Conservation (phyloP, 176 grass and related monocot genomes). For the Secale cereale region DNA sequence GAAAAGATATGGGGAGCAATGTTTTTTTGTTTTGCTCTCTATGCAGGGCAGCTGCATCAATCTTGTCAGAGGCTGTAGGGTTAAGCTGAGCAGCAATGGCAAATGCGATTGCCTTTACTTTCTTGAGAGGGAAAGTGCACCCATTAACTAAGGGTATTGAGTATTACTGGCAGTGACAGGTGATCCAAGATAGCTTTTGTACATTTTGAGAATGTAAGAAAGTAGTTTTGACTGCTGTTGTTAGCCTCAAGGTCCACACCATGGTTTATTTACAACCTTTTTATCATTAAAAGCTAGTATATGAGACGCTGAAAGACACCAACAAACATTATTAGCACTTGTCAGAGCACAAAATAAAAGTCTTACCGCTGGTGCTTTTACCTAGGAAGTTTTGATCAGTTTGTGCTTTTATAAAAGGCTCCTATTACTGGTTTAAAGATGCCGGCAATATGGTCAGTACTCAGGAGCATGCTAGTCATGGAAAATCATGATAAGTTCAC, state of each 20-base stretch:
- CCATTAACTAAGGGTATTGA: constrained; percentile 33
- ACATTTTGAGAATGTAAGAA: constrained; percentile 43
- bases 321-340: constrained; percentile 12
- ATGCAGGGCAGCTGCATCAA: constrained; percentile 17
- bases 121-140: constrained; percentile 32
- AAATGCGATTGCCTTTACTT: constrained; percentile 50
- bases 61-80: constrained; percentile 46
- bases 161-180: constrained; percentile 27
- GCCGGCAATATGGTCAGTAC: constrained; percentile 51
- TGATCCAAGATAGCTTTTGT: constrained; percentile 25
- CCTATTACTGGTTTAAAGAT: constrained; percentile 45
- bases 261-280: constrained; percentile 5
- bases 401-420: constrained; percentile 35
- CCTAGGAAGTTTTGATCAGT: constrained; percentile 20
- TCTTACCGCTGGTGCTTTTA: constrained; percentile 36
- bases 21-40: constrained; percentile 40
- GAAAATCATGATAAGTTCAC: constrained; percentile 48
- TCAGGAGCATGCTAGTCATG: constrained; percentile 40
- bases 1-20: constrained; percentile 18
- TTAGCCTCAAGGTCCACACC: constrained; percentile 17
- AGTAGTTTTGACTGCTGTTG: constrained; percentile 32
- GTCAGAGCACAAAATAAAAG: constrained; percentile 38
- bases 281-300: constrained; percentile 32
- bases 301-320: constrained; percentile 22
- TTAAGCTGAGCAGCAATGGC: constrained; percentile 34